phyloP scores from a whole-genome alignment of 768 basidiomycete species.

The Termitomyces sp. region DNA sequence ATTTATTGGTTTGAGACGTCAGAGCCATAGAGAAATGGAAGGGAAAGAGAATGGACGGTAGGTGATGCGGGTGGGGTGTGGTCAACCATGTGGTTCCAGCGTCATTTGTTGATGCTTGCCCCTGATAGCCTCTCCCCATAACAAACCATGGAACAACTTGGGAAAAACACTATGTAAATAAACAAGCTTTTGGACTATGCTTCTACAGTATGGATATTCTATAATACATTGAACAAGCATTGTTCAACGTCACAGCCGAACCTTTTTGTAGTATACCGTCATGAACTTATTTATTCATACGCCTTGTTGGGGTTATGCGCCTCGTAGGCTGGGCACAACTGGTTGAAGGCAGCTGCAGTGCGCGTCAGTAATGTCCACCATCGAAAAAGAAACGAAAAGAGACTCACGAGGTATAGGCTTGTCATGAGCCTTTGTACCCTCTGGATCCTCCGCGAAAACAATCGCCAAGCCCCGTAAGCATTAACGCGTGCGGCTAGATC shows the following conservation, averaged over 20 bases:
- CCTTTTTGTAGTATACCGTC: neutral
- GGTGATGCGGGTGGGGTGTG: neutral
- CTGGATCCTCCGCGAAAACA: constrained; percentile 5
- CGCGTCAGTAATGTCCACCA: neutral
- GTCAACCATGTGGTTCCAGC: neutral
- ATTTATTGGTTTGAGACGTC: constrained; percentile 20
- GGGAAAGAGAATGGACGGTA: neutral
- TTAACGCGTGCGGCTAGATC: neutral
- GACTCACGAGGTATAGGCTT: neutral
- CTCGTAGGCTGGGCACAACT: neutral
- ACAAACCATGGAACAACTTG: no score
- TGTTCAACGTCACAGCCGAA: neutral
- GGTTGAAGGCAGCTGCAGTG: neutral
- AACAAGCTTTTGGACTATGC: neutral
- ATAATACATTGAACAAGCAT: neutral
- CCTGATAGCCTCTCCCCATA: neutral
- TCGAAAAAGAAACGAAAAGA: neutral
- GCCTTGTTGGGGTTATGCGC: neutral
- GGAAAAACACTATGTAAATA: no score
- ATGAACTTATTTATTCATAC: neutral
- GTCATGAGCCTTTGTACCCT: constrained; percentile 1
- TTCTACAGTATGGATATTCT: neutral
- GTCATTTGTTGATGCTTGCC: constrained; percentile 4
- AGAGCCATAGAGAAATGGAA: constrained; percentile 22
- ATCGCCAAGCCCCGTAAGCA: neutral